Evolutionary conservation across 106 monocot species (phyloP).

Genomic region (Hemerocallis citrina): DNA sequence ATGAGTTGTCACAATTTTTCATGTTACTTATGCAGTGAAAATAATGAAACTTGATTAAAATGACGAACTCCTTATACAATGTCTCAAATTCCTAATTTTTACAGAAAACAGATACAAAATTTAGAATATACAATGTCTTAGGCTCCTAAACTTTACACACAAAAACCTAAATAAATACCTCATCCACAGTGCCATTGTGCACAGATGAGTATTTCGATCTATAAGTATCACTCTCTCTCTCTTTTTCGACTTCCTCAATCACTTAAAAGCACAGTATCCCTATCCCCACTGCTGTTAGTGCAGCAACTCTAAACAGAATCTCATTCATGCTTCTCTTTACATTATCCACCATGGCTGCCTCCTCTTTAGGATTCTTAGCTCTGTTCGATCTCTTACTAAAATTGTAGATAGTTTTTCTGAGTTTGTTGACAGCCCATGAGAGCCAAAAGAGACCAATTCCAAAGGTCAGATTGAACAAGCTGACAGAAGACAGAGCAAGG

Average conservation of each 20-base stretch:
- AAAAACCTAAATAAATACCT: too few species aligned
- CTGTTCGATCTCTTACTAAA: conserved; percentile 35
- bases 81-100: too few species aligned
- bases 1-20: too few species aligned
- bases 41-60: too few species aligned
- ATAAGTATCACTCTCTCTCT: too few species aligned
- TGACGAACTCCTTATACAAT: too few species aligned
- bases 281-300: conserved; percentile 35
- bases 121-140: too few species aligned
- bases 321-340: conserved; percentile 45
- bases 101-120: too few species aligned
- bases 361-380: conserved; percentile 31
- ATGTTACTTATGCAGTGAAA: too few species aligned
- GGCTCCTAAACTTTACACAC: too few species aligned
- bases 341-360: conserved; percentile 24
- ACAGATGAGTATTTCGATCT: too few species aligned
- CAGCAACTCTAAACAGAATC: conserved; percentile 42
- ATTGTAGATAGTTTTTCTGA: conserved; percentile 35
- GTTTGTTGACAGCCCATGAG: conserved; percentile 44
- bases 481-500: conserved; percentile 26
- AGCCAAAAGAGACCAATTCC: conserved; percentile 72
- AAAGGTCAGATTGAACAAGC: conserved; percentile 44
- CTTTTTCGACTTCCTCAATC: not conserved
- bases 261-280: conserved; percentile 42
- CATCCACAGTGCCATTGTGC: too few species aligned